Base-by-base conservation (phyloP, 768 basidiomycete species). In the Mrakia gelida region DNA sequence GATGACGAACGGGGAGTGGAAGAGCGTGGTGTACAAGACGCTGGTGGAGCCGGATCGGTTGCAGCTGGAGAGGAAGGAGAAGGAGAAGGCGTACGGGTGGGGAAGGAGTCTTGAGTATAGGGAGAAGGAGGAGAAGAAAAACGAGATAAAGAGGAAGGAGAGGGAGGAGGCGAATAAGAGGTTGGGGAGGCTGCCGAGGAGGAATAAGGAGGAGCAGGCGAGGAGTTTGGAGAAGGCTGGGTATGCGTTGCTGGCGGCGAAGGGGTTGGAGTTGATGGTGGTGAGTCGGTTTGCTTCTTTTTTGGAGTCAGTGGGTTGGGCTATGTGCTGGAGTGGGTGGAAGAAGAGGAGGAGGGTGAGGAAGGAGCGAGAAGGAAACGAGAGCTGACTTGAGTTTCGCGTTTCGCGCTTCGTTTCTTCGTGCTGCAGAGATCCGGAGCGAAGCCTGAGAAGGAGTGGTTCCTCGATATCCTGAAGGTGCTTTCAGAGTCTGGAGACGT, bases 1-100 rank as follows among this genome's bases (percentile, higher is more conserved):
- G 15, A 82, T 91, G 28, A 87, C 90, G 0, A 68, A 84, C 26
- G 79, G 83, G 15, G 90, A 92, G 82, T 89, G 88, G 84, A 84
- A 87, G 62, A 87, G 88, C 1, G 83, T 91, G 8, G 84, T 91
- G 4, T 86, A 89, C 30, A 23, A 70, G 21, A 41, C 67, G 67
- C 67, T 70, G 6, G 41, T 2, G 3, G 34, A 70, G 41, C 67
- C 67, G 16, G 56, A 16, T 32, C 30, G n/a, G 49, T 30, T 72
- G 23, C n/a, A 9, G 71, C 9, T 18, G 30, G 56, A 52, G 72
- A 34, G 72, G 30, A 34, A n/a, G 41, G 9, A 18, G 68, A 34
- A 2, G 45, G 10, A 1, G n/a, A 43, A 26, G 38, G 38, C 28
- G 30, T 7, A 8, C 28, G 15, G 30, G 18, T 61, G 45, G 26